phyloP scores from a whole-genome alignment of 1,284 basidiomycete species.

The Moesziomyces antarcticus region DNA sequence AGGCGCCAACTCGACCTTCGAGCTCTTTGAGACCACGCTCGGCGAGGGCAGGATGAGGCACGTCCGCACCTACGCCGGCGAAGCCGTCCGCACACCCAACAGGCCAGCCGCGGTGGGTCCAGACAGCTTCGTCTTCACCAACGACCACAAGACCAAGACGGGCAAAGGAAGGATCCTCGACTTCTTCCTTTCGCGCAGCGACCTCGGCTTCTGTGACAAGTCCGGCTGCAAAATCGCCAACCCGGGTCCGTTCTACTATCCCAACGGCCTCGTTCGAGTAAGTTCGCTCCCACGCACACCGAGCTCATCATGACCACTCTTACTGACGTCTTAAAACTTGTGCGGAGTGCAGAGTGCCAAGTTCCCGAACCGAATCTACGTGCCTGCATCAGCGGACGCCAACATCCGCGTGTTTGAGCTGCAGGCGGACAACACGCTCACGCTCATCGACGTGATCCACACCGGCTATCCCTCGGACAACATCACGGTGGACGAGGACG shows the following conservation, averaged over 20 bases:
- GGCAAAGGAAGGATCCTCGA: slow-evolving; percentile 33
- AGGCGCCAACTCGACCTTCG: slow-evolving; percentile 79
- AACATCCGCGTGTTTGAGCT: slow-evolving; percentile 46
- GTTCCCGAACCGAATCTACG: slow-evolving; percentile 38
- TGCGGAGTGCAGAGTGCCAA: slow-evolving; percentile 4
- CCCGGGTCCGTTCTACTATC: slow-evolving; percentile 30
- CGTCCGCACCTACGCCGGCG: slow-evolving; percentile 74
- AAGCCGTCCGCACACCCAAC: slow-evolving; percentile 76
- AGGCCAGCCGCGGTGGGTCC: slow-evolving; percentile 73
- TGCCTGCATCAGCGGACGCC: slow-evolving; percentile 37
- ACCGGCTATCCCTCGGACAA: slow-evolving; percentile 55
- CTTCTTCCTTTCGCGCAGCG: slow-evolving; percentile 30
- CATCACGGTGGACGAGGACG: slow-evolving; percentile 47
- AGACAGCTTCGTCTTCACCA: slow-evolving; percentile 59
- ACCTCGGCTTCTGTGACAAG: slow-evolving; percentile 52
- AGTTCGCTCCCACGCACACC: not conserved
- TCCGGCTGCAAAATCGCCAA: slow-evolving; percentile 56
- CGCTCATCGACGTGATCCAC: slow-evolving; percentile 47
- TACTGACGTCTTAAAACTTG: too few relatives aligned
- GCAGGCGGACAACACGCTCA: slow-evolving; percentile 47
- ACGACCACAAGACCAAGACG: slow-evolving; percentile 54
- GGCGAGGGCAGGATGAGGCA: slow-evolving; percentile 72
- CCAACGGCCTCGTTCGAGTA: slow-evolving; percentile 49
- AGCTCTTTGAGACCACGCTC: slow-evolving; percentile 75
- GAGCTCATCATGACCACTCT: too few relatives aligned